These are phyloP conservation scores for Triglochin maritima DNA, from an alignment of 106 monocot genomes.

Conservation along the genomic window DNA sequence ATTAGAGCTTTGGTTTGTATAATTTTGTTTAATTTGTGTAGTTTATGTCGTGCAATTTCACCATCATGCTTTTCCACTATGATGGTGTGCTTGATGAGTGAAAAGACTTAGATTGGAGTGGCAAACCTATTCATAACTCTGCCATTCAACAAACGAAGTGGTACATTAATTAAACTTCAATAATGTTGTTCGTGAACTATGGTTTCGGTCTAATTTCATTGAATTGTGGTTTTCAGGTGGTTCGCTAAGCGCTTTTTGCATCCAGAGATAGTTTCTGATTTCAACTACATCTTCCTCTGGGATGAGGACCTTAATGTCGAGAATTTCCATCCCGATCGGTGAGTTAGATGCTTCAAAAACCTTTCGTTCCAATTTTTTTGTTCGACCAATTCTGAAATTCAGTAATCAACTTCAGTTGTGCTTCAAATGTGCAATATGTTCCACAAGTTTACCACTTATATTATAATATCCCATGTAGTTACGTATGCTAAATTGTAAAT, in stretches of 20 bases:
- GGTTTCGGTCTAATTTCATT: not conserved
- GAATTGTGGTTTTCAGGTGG: conserved; percentile 49
- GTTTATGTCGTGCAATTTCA: conserved; percentile 49
- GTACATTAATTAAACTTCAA: conserved; percentile 6
- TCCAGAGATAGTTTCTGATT: conserved; percentile 69
- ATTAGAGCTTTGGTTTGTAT: not conserved
- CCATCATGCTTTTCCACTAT: conserved; percentile 74
- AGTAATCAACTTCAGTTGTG: too few relatives aligned
- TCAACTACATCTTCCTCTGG: conserved; percentile 77
- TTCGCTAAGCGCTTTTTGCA: conserved; percentile 95
- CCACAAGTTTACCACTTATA: too few relatives aligned
- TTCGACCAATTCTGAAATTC: too few relatives aligned
- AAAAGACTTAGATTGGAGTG: conserved; percentile 52
- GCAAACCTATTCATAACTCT: conserved; percentile 46
- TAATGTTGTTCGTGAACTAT: not conserved
- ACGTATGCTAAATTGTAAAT: too few relatives aligned
- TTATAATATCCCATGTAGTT: too few relatives aligned
- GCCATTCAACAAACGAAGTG: conserved; percentile 77
- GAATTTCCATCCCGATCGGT: conserved; percentile 68
- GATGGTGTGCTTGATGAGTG: conserved; percentile 66
- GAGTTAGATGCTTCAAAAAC: too few relatives aligned
- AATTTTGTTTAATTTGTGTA: conserved; percentile 12
- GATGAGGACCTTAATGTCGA: conserved; percentile 88
- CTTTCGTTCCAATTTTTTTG: too few relatives aligned
- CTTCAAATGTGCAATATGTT: too few relatives aligned